Percentiles rank a stretch among this genome's conserved stretches.
Conservation (phyloP, 192 early-diverging fungal genomes). For the Coemansia javaensis region DNA sequence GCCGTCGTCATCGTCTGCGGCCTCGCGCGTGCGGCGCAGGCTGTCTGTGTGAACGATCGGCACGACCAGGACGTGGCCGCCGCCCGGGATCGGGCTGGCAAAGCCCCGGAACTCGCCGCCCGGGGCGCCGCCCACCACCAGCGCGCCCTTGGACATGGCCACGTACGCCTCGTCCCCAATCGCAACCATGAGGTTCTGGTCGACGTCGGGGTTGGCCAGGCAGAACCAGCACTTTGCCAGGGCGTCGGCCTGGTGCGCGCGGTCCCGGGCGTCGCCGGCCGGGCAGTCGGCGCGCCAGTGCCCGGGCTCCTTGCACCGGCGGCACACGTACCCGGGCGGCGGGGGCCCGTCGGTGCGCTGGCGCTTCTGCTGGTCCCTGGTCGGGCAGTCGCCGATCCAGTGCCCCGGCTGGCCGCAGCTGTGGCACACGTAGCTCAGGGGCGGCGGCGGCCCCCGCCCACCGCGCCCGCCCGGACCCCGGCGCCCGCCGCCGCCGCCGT, state of each 20-base stretch:
- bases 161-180: constrained; percentile 79
- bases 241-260: constrained; percentile 21
- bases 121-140: constrained; percentile 49
- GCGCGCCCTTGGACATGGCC: constrained; percentile 84
- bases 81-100: constrained; percentile 59
- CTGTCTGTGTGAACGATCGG: constrained; percentile 56
- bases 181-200: constrained; percentile 83
- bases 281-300: constrained; percentile 55
- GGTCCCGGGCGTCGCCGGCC: constrained; percentile 2
- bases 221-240: constrained; percentile 87
- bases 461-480: constrained; percentile 7
- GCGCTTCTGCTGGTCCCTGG: constrained; percentile 38
- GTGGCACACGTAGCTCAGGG: constrained; percentile 15
- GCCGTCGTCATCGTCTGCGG: constrained; percentile 33
- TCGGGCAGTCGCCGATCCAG: constrained; percentile 60
- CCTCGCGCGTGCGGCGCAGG: constrained; percentile 32
- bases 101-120: constrained; percentile 7
- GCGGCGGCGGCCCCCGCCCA: constrained; percentile 24
- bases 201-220: constrained; percentile 81
- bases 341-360: constrained; percentile 21
- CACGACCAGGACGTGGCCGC: constrained; percentile 77
- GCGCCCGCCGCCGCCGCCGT: constrained; percentile 1
- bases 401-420: constrained; percentile 48
- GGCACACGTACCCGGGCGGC: constrained; percentile 50
- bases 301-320: constrained; percentile 49